Conservation (phyloP, 495 filamentous ascomycete species). For the Cairneyella variabilis region DNA sequence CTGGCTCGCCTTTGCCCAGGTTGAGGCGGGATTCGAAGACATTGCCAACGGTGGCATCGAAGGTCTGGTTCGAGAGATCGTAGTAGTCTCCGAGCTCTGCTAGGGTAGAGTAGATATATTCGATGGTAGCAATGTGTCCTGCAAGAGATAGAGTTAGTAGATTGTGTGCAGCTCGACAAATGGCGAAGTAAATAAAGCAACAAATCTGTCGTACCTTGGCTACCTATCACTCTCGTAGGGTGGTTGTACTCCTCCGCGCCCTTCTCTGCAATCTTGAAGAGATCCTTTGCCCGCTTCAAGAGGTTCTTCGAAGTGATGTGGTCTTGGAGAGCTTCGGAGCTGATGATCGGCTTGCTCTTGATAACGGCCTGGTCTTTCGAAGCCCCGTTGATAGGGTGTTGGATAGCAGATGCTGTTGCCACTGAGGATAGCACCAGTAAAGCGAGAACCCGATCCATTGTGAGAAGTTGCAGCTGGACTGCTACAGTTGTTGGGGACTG, state of each 20-base stretch:
- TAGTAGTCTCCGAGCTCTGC: conserved; percentile 52
- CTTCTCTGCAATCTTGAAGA: conserved; percentile 53
- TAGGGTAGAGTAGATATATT: conserved; percentile 54
- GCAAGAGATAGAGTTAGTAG: conserved; percentile 15
- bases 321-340: conserved; percentile 48
- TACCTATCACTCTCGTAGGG: conserved; percentile 62
- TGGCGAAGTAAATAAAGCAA: conserved; percentile 19
- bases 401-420: conserved; percentile 12
- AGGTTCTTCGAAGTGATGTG: conserved; percentile 50
- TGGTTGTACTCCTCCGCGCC: conserved; percentile 52
- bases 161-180: not conserved
- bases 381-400: conserved; percentile 13
- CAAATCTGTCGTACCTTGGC: too few species aligned
- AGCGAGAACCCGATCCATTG: conserved; percentile 17
- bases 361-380: conserved; percentile 10
- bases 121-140: conserved; percentile 56
- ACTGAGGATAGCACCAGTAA: conserved; percentile 11
- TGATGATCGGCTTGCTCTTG: conserved; percentile 30
- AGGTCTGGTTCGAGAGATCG: conserved; percentile 51
- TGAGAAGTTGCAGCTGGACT: not conserved
- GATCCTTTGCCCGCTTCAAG: conserved; percentile 46
- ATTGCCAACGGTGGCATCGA: conserved; percentile 54
- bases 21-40: conserved; percentile 55
- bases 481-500: not conserved
- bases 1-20: conserved; percentile 45